A percentile compares a stretch with the other conserved stretches of the same genome.
These are phyloP conservation scores for Cryoendolithus antarcticus DNA, from an alignment of 2,329 filamentous ascomycete species.

Conservation along the genomic window DNA sequence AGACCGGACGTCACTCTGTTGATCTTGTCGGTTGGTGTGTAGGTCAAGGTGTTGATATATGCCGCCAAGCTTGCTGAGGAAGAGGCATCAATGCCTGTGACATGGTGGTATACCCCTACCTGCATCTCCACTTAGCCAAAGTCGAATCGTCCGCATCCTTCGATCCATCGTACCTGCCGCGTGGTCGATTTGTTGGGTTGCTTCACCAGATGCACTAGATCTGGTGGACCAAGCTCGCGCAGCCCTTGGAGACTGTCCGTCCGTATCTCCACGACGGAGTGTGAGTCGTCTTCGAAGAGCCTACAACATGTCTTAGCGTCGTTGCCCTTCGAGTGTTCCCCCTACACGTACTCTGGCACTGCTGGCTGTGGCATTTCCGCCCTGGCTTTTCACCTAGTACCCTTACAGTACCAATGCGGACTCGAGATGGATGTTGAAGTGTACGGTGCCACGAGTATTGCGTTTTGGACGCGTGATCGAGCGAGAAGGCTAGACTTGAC, in stretches of 20 bases:
- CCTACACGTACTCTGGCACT: conserved; percentile 20
- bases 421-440: no score
- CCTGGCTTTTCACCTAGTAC: no score
- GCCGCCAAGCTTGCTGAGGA: conserved; percentile 93
- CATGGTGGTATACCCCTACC: conserved; percentile 94
- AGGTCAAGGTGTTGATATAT: conserved; percentile 96
- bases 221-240: conserved; percentile 87
- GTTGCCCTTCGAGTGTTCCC: background rate
- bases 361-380: conserved; percentile 2
- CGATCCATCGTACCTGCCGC: conserved; percentile 47
- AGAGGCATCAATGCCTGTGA: conserved; percentile 91
- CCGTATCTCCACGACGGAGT: conserved; percentile 83
- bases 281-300: conserved; percentile 84
- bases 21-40: conserved; percentile 70
- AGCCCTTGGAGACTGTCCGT: conserved; percentile 77
- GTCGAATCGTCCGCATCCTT: no score
- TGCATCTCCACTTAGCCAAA: conserved; percentile 27
- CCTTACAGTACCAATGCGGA: no score
- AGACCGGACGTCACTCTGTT: conserved; percentile 87
- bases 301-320: conserved; percentile 37
- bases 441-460: no score
- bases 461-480: no score
- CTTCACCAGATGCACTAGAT: conserved; percentile 90
- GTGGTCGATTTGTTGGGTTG: conserved; percentile 47
- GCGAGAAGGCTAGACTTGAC: no score